Evolutionary conservation across 768 basidiomycete genomes (phyloP), one percentile per base, ranked within the genome.

Genomic region (Agrocybe chaxingu): DNA sequence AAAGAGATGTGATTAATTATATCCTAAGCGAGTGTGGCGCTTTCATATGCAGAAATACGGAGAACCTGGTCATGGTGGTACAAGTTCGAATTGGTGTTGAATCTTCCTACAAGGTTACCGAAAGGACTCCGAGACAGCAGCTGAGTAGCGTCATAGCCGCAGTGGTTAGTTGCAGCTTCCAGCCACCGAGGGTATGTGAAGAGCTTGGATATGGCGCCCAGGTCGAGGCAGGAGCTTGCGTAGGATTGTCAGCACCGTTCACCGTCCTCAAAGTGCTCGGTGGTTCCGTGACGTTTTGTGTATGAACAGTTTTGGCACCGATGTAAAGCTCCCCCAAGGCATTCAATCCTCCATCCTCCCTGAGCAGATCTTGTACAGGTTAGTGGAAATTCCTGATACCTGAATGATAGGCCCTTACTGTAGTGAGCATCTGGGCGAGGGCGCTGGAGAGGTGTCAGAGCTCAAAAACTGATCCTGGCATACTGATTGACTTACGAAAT

Each of bases 291-390:
- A 69, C 57, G 9, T 61, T 56, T 54, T 72, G 62, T 0, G 73
- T 75, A 46, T 75, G 72, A 10, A 76, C 63, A 1, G 73, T 79
- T 47, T 68, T 66, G n/a, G 76, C 73, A 7, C 71, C 74, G 24
- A 72, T 63, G 50, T 80, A 80, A 4, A 75, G 57, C 54, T 78
- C 61, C 8, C 78, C 78, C 3, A 78, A 66, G 8, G 59, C 60
- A 47, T 75, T 80, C 18, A 78, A 67, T 39, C 71, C 63, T 8
- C 78, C 78, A 40, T 76, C 70, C 7, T 66, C 67, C 34, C 65
- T 61, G 33, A 80, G 58, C 50, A 80, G 65, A 58, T 76, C 78
- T 79, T 43, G 3, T 33, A 30, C 47, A 37, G 10, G 35, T 16
- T 31, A 33, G 59, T 19, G 52, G 35, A 49, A n/a, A 47, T 29